Evolutionary conservation across 495 filamentous ascomycete genomes (phyloP), one percentile per base, ranked within the genome.

Genomic region (Xylaria acuta): DNA sequence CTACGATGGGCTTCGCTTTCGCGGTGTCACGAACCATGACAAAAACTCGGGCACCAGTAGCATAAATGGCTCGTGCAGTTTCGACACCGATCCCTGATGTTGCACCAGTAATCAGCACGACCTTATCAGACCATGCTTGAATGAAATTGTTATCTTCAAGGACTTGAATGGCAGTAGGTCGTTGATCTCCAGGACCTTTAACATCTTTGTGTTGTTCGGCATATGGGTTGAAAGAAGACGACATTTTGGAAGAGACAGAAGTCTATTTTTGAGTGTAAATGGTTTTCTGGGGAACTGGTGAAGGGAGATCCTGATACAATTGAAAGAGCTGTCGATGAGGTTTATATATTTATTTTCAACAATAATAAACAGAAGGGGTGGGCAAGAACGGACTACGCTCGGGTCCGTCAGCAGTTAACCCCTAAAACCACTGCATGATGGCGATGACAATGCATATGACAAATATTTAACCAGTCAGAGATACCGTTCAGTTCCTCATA

Each of bases 101-200:
- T 22, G 75, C 74, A 25, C 88, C 87, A 1, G 86, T 88, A 51
- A 89, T 81, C 49, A 89, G 34, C 59, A 87, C 77, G 34, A 83
- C 80, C 75, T 88, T 87, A 67, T 77, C 84, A 3, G 49, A 62
- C 14, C 84, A 73, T 45, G 78, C 79, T 34, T 80, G 81, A 36
- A 80, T 70, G 30, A 86, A 60, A 3, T 65, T 67, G 51, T 89
- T 82, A 68, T 89, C 87, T 45, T 82, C 40, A 67, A 90, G 72
- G 56, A 90, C 84, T 64, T 88, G 82, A 5, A 87, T 69, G 9
- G 84, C 87, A 0, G 87, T 89, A 41, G 87, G 87, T 14, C 88
- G 86, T 12, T 79, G 77, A 75, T 90, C 87, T 7, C 85, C 84
- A 20, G 82, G 75, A 8, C 88, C 87, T 59, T 84, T 69, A 20